phyloP scores from a whole-genome alignment of 176 grass and related monocot genomes.

The Hordeum vulgare region MorexV3_pseudomolecules_assembly NC_058522.1:578386469-578386968 shows the following conservation, averaged over 20 bases:
- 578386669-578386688: too few species aligned
- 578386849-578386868: too few species aligned
- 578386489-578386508: background rate
- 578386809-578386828: background rate
- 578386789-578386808: background rate
- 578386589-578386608: too few species aligned
- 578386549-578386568: too few species aligned
- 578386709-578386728: background rate
- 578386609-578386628: too few species aligned
- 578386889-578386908: too few species aligned
- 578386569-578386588: too few species aligned
- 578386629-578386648: too few species aligned
- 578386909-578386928: background rate
- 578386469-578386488: background rate
- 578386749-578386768: background rate
- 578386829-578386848: background rate
- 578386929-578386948: background rate
- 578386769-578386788: background rate
- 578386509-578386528: too few species aligned
- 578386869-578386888: too few species aligned
- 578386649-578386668: too few species aligned
- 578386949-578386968: background rate
- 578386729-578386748: background rate
- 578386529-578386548: background rate
- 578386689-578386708: too few species aligned